These are phyloP conservation scores for Clarireedia homoeocarpa DNA, from an alignment of 2,329 filamentous ascomycete genomes.

Conservation along the genomic window DNA sequence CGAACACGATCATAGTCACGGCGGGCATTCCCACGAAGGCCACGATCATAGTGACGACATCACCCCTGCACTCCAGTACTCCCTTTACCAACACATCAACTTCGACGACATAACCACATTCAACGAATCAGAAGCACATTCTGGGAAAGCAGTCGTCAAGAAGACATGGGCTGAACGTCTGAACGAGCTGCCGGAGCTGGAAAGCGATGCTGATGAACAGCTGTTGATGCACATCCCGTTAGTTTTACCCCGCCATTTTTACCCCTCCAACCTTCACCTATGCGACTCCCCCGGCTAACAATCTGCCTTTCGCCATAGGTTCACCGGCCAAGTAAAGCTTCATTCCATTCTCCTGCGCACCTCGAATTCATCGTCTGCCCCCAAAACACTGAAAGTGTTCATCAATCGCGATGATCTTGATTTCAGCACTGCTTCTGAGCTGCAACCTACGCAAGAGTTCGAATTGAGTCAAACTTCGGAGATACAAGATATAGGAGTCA, in stretches of 20 bases:
- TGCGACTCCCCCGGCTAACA: background rate
- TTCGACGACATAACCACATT: slow-evolving; percentile 79
- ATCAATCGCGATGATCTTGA: slow-evolving; percentile 83
- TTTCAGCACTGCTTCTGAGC: slow-evolving; percentile 66
- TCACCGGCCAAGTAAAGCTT: slow-evolving; percentile 88
- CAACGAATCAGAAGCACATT: slow-evolving; percentile 65
- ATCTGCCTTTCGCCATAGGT: slow-evolving; percentile 43
- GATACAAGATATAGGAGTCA: slow-evolving; percentile 80
- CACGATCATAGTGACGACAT: slow-evolving; percentile 92
- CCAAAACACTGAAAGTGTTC: slow-evolving; percentile 78
- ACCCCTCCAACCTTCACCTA: slow-evolving; percentile 1
- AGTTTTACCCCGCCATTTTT: slow-evolving; percentile 30
- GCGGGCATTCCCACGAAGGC: slow-evolving; percentile 39
- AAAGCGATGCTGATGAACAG: slow-evolving; percentile 86
- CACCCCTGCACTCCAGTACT: slow-evolving; percentile 81
- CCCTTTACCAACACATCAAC: slow-evolving; percentile 86
- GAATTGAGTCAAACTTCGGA: slow-evolving; percentile 71
- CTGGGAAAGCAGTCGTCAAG: slow-evolving; percentile 68
- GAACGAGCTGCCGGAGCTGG: slow-evolving; percentile 62
- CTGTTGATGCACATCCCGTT: slow-evolving; percentile 88
- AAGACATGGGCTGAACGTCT: slow-evolving; percentile 89
- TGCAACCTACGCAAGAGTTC: slow-evolving; percentile 64
- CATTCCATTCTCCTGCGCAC: slow-evolving; percentile 84
- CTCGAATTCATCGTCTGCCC: slow-evolving; percentile 61
- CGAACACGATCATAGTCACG: slow-evolving; percentile 25